These are phyloP conservation scores for Croton laevigatus DNA, from an alignment of 441 rosid species.

Conservation along the genomic window DNA sequence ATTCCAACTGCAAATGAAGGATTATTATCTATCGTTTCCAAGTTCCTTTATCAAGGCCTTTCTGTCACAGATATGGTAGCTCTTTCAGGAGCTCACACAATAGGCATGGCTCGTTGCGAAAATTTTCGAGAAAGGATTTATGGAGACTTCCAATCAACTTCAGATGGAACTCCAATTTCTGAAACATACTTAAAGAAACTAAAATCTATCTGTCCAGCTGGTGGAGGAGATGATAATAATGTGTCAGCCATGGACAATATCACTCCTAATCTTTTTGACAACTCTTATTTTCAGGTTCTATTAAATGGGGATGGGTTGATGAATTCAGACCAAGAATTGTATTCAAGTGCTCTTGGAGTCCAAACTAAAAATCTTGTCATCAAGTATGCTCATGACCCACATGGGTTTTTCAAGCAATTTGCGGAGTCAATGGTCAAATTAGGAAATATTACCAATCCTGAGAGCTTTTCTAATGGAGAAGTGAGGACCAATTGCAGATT, in stretches of 20 bases:
- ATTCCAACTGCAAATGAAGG: constrained; percentile 73
- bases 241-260: constrained; percentile 66
- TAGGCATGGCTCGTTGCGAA: constrained; percentile 80
- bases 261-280: constrained; percentile 77
- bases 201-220: constrained; percentile 51
- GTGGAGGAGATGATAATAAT: constrained; percentile 34
- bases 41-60: constrained; percentile 71
- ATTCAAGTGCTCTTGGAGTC: constrained; percentile 49
- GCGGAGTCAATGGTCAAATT: constrained; percentile 63
- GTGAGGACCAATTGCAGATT: constrained; percentile 59
- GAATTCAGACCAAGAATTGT: constrained; percentile 78
- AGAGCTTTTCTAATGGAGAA: constrained; percentile 52
- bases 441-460: constrained; percentile 52
- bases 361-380: constrained; percentile 48
- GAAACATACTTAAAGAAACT: constrained; percentile 50
- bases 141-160: constrained; percentile 44
- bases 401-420: constrained; percentile 66
- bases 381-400: constrained; percentile 52
- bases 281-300: constrained; percentile 64
- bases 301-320: constrained; percentile 73
- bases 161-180: constrained; percentile 38
- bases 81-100: constrained; percentile 89
- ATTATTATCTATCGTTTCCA: constrained; percentile 48
- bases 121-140: constrained; percentile 52
- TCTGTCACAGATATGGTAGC: constrained; percentile 73